Evolutionary conservation across 768 basidiomycete genomes (phyloP).

Genomic region (Tulasnella sp.): DNA sequence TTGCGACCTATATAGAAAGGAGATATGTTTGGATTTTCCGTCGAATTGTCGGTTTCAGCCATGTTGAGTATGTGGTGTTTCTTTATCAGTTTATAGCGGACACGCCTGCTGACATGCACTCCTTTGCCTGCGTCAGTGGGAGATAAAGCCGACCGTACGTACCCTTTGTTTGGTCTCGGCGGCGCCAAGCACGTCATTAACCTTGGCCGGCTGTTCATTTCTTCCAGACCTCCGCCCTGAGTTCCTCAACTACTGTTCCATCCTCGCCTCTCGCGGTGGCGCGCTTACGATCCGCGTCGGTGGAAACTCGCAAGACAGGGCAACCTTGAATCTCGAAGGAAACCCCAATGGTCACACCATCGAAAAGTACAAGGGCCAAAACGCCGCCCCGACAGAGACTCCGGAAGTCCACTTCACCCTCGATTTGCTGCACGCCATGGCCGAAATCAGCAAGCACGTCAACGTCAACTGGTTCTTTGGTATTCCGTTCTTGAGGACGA

Average conservation of each 20-base stretch:
- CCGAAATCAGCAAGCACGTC: conserved; percentile 55
- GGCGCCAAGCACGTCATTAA: neutral
- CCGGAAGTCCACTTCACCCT: conserved; percentile 60
- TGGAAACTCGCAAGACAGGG: conserved; percentile 51
- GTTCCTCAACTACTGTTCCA: conserved; percentile 49
- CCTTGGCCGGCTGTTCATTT: conserved; percentile 1
- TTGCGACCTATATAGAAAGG: conserved; percentile 40
- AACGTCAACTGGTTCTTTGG: conserved; percentile 62
- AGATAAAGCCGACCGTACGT: neutral
- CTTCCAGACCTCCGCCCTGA: conserved; percentile 38
- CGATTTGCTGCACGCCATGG: conserved; percentile 64
- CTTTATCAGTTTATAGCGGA: neutral
- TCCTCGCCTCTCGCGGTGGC: conserved; percentile 44
- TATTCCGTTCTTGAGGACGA: conserved; percentile 32
- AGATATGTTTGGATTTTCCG: conserved; percentile 55
- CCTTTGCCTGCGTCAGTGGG: conserved; percentile 9
- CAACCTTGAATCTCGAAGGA: neutral
- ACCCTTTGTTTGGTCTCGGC: neutral
- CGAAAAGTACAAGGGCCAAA: conserved; percentile 8
- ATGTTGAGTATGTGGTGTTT: conserved; percentile 43
- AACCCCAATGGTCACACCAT: conserved; percentile 4
- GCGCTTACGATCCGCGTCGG: conserved; percentile 47
- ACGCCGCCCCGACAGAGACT: conserved; percentile 50
- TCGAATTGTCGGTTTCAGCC: conserved; percentile 63
- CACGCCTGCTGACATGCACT: neutral